Percentiles rank a stretch among this genome's conserved stretches.
Evolutionary conservation across 345 rosid genomes (phyloP).

Genomic region (Clarkia xantiana): DNA sequence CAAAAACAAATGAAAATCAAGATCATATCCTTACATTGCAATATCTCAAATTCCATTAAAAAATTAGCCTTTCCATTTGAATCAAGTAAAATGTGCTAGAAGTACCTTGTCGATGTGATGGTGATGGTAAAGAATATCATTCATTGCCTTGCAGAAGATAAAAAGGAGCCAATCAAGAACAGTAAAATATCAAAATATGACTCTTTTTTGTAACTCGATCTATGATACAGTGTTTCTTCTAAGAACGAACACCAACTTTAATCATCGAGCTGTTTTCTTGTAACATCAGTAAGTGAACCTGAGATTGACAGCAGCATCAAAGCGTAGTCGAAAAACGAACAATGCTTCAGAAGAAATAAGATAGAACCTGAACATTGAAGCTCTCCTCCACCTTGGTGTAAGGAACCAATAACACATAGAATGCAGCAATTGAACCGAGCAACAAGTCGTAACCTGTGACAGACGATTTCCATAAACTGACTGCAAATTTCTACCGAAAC

Average conservation of each 20-base stretch:
- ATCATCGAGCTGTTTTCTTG: too few species aligned
- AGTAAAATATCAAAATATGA: not conserved
- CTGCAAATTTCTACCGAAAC: too few species aligned
- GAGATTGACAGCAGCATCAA: too few species aligned
- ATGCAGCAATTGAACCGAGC: constrained; percentile 65
- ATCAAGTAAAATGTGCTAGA: not conserved
- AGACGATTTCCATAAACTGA: not conserved
- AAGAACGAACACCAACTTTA: too few species aligned
- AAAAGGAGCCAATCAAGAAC: not conserved
- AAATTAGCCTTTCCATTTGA: too few species aligned
- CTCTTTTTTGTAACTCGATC: too few species aligned
- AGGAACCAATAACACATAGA: constrained; percentile 60
- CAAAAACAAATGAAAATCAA: constrained; percentile 1
- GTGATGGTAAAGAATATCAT: constrained; percentile 72
- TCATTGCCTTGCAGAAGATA: constrained; percentile 49
- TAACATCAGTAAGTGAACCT: too few species aligned
- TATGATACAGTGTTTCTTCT: too few species aligned
- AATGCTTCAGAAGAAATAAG: not conserved
- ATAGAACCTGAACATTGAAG: constrained; percentile 80
- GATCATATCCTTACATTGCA: not conserved
- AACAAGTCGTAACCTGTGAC: constrained; percentile 59
- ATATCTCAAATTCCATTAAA: too few species aligned
- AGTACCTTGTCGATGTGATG: constrained; percentile 61
- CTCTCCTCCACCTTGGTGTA: constrained; percentile 98
- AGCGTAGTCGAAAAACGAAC: too few species aligned